Evolutionary conservation across 2,329 filamentous ascomycete species (phyloP), one percentile per base, ranked within the genome.

Genomic region (Pseudocercospora macadamiae): DNA sequence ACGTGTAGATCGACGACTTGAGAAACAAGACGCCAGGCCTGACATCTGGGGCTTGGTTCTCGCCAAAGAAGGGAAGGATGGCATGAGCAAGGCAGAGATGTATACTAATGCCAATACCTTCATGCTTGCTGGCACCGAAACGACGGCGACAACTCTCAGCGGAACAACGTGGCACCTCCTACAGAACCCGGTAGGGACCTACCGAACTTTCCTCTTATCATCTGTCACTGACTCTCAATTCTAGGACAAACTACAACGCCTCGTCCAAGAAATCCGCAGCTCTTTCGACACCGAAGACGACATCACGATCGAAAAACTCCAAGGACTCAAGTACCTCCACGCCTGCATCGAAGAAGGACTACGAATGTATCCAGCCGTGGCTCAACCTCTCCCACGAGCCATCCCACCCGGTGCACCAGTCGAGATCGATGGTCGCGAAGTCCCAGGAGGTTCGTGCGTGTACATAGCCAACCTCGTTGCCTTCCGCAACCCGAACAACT

Each of bases 121-220:
- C 47, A 76, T 80, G 62, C 81, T 89, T 63, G 90, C 89, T 0
- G 90, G 90, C 3, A 88, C 84, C 2, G 90, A 93, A 73, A 93
- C 89, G 0, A 93, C 89, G 0, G 89, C 88, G 44, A 92, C 92
- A 66, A 83, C 83, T 2, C 79, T 92, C 0, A 82, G 83, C 1
- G 81, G 86, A 2, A 82, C 91, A 0, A 89, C 92, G 63, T 92
- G 91, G 75, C 86, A 86, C 71, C 75, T 92, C 3, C 78, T 92
- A 26, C 86, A 85, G 66, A 84, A 86, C 65, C 86, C 86, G 0
- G 37, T 42, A 42, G 3, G 37, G n/a, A n/a, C n/a, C n/a, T n/a
- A n/a, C n/a, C n/a, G n/a, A n/a, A n/a, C n/a, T n/a, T n/a, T n/a
- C n/a, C n/a, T n/a, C n/a, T n/a, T n/a, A n/a, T n/a, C n/a, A n/a